Evolutionary conservation across 352 stramenopile species (phyloP).

Genomic region (Hyaloperonospora brassicae): DNA sequence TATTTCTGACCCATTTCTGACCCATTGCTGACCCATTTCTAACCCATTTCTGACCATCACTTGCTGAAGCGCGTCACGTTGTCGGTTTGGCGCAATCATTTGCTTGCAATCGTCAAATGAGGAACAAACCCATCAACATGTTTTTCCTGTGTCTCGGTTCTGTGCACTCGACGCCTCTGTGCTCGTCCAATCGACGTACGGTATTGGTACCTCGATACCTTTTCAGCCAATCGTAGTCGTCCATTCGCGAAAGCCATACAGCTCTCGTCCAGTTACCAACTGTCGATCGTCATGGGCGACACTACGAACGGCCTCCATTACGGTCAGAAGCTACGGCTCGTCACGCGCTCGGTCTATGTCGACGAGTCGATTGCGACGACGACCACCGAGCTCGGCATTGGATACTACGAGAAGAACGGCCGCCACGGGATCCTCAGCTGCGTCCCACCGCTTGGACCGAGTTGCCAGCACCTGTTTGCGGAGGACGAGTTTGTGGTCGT

Average conservation of each 20-base stretch:
- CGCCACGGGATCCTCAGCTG: slow-evolving; percentile 77
- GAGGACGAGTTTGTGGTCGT: slow-evolving; percentile 79
- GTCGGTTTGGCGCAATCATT: neutral
- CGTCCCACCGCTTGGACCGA: slow-evolving; percentile 68
- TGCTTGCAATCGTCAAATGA: too few species aligned
- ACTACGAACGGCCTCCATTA: slow-evolving; percentile 45
- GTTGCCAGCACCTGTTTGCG: slow-evolving; percentile 63
- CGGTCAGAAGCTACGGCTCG: slow-evolving; percentile 61
- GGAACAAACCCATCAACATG: too few species aligned
- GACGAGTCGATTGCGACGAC: neutral
- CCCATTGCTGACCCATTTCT: neutral
- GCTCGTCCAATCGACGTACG: slow-evolving; percentile 11
- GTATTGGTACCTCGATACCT: too few species aligned
- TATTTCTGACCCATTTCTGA: neutral
- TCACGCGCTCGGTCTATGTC: slow-evolving; percentile 47
- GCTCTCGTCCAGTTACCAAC: neutral
- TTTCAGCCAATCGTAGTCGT: slow-evolving; percentile 13
- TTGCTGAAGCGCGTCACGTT: neutral
- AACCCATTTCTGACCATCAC: too few species aligned
- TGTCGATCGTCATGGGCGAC: slow-evolving; percentile 13
- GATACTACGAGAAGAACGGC: slow-evolving; percentile 84
- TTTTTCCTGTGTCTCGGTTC: too few species aligned
- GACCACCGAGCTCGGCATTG: slow-evolving; percentile 36
- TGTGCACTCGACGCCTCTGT: neutral
- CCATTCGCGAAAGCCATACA: slow-evolving; percentile 1